These are phyloP conservation scores for Tulasnella calospora DNA, from an alignment of 768 basidiomycete species.

Conservation along the genomic window DNA sequence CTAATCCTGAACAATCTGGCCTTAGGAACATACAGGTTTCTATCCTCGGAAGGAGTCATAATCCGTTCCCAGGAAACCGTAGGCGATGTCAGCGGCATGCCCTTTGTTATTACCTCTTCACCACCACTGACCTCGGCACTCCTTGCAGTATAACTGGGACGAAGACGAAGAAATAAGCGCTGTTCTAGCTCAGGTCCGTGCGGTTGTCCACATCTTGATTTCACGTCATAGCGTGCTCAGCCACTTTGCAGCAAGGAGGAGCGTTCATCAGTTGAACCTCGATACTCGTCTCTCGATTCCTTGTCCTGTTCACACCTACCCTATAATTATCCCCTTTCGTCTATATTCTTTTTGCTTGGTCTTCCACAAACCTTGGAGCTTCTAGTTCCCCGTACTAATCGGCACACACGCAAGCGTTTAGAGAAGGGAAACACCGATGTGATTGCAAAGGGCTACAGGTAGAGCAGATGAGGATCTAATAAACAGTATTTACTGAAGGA, in stretches of 20 bases:
- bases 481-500: conserved; percentile 4
- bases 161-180: conserved; percentile 6
- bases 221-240: not conserved
- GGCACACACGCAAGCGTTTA: not conserved
- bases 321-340: not conserved
- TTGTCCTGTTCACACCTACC: not conserved
- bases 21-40: not conserved
- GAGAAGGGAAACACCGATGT: not conserved
- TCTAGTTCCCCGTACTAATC: not conserved
- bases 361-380: not conserved
- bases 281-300: not conserved
- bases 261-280: not conserved
- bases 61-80: not conserved
- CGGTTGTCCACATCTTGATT: not conserved
- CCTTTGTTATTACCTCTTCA: not conserved
- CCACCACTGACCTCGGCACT: not conserved
- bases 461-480: conserved; percentile 4
- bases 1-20: not conserved
- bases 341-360: not conserved
- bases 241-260: not conserved
- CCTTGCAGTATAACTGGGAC: not conserved
- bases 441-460: conserved; percentile 8
- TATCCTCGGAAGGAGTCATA: not conserved
- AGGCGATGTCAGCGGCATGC: not conserved
- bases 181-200: not conserved